phyloP scores from a whole-genome alignment of 1,284 basidiomycete species.

The Naganishia cerealis region DNA sequence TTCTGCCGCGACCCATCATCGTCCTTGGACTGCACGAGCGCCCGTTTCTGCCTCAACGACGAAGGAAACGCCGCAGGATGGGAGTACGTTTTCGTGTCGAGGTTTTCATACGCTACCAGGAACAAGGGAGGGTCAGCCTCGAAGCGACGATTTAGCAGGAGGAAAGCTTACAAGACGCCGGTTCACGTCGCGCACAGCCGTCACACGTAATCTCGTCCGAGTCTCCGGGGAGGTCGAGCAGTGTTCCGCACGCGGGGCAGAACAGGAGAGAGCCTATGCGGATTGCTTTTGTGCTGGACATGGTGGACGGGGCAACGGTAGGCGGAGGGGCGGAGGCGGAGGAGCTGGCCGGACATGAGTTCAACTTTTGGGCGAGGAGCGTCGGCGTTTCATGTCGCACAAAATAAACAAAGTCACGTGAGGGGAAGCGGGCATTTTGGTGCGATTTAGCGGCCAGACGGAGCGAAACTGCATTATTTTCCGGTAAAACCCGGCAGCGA shows the following conservation, averaged over 20 bases:
- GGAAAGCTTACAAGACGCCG: slow-evolving; percentile 72
- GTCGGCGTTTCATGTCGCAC: background rate
- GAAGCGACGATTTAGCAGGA: background rate
- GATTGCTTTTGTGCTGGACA: slow-evolving; percentile 37
- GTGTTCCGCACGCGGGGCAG: slow-evolving; percentile 85
- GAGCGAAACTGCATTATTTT: no score
- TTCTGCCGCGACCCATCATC: slow-evolving; percentile 73
- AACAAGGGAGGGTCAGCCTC: background rate
- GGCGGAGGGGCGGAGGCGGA: background rate
- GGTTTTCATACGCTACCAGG: slow-evolving; percentile 84
- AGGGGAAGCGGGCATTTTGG: background rate
- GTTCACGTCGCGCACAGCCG: slow-evolving; percentile 82
- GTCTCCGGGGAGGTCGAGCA: slow-evolving; percentile 82
- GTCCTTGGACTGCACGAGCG: slow-evolving; percentile 77
- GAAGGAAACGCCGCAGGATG: slow-evolving; percentile 94
- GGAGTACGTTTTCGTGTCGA: slow-evolving; percentile 83
- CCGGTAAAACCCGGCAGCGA: no score
- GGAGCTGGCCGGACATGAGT: background rate
- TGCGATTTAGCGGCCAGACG: no score
- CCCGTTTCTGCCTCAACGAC: slow-evolving; percentile 78
- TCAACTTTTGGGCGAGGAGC: slow-evolving; percentile 1
- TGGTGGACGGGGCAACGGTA: background rate
- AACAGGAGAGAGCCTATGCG: slow-evolving; percentile 79
- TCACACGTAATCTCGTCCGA: slow-evolving; percentile 77
- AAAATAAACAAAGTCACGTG: background rate